Base-by-base conservation (phyloP, 2,329 filamentous ascomycete species). In the Claviceps maximensis region DNA sequence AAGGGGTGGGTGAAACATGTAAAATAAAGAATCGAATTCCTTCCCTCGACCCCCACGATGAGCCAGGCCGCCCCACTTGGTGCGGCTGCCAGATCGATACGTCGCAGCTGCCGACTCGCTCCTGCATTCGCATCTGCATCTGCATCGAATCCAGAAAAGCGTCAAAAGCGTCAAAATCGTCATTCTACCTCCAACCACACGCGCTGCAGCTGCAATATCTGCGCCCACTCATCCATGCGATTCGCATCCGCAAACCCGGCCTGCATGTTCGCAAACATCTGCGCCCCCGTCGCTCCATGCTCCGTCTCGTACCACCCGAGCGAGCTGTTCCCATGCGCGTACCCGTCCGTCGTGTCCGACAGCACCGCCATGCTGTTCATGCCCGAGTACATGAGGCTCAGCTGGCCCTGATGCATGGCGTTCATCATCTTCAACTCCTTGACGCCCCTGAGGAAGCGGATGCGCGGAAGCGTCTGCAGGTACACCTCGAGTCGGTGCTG, bases 301-400 rank as follows among this genome's bases (percentile, higher is more conserved):
- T 64, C 57, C 19, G 67, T 69, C 38, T 65, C 65, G 42, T 70
- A 61, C 57, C 66, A 71, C 0, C 69, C 69, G 1, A 69, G 29
- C 0, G 58, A 56, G 47, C 59, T 67, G 46, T 62, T 69, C 0
- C 69, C 69, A 48, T 71, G 65, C 50, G 58, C 44, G 21, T 68
- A 51, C 0, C 65, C 63, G 19, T 68, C 63, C 13, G 58, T 63
- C 0, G 57, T 59, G 3, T 60, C 67, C 4, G 57, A 54, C 1
- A 68, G 48, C 6, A 57, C 52, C 19, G 59, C 55, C 21, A 65
- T 60, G 2, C 62, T 54, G 36, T 67, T 60, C 58, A 64, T 64
- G 0, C 65, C 66, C 8, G 59, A 55, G 45, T 71, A 70, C 59
- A 66, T 63, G 29, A 68, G 50, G 15, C 67, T 64, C 49, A 65